phyloP scores from a whole-genome alignment of 108 stramenopile genomes.

The Tribonema minus region DNA sequence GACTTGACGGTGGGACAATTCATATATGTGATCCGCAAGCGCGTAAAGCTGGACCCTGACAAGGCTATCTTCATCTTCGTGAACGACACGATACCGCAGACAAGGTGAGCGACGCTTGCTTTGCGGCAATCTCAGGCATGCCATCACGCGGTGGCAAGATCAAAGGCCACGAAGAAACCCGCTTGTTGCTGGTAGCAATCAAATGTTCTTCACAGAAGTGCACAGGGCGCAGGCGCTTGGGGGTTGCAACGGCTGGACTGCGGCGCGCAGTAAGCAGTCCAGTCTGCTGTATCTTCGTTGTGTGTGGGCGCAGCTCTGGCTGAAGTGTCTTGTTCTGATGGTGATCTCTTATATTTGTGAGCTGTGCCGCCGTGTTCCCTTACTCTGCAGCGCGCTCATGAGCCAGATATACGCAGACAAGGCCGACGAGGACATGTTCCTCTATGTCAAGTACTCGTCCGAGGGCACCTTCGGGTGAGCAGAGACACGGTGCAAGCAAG shows the following conservation, averaged over 20 bases:
- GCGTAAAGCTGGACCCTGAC: conserved; percentile 75
- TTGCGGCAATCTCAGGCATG: background rate
- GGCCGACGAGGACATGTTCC: conserved; percentile 83
- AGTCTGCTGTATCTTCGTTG: background rate
- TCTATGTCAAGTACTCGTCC: conserved; percentile 96
- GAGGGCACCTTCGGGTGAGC: conserved; percentile 95
- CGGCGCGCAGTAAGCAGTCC: background rate
- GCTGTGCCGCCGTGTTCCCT: background rate
- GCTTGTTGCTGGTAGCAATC: background rate
- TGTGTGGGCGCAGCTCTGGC: background rate
- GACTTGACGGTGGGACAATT: conserved; percentile 96
- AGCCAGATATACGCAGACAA: conserved; percentile 41
- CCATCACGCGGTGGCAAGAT: background rate
- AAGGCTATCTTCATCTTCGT: conserved; percentile 65
- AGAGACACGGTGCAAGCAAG: too few species aligned
- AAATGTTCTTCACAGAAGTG: background rate
- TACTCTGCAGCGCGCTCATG: conserved; percentile 67
- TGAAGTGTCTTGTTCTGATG: background rate
- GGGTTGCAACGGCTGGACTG: background rate
- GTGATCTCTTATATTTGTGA: background rate
- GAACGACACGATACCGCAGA: conserved; percentile 77
- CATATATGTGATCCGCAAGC: conserved; percentile 96
- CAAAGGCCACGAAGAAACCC: background rate
- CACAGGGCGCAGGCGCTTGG: background rate
- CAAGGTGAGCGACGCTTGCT: background rate